Base-by-base conservation (phyloP, 169 alveolate species). In the Sarcocystis neurona region DNA sequence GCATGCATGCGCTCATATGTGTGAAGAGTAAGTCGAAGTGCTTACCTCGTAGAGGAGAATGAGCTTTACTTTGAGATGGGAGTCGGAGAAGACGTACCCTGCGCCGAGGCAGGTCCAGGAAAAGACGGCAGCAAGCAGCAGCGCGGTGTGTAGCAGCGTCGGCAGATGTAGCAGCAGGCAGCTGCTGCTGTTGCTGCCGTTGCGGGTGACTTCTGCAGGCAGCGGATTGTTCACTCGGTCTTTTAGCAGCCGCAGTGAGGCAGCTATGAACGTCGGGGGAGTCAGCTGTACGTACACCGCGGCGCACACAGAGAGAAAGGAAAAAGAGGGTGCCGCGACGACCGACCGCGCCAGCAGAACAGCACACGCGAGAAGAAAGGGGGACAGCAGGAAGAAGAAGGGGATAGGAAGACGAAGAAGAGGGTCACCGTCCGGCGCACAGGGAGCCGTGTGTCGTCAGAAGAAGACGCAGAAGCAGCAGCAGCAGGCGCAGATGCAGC, bases 211-310 rank as follows among this genome's bases (percentile, higher is more conserved):
- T 1, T 72, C 82, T 18, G 82, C 56, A 12, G 82, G 82, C 37
- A 72, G 18, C 23, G 82, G 82, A 18, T 72, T 72, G 82, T 72
- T 39, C 37, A 72, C 56, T 2, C 82, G 82, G 23, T 72, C 82
- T 27, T 72, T 72, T 3, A 72, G 10, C 47, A 72, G 10, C 6
- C 82, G 47, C 15, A 72, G 82, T 2, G 82, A 72, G 58, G 82
- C 47, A 48, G 50, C 82, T 18, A 72, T 15, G 34, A 72, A 72
- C 34, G 32, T 39, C 46, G 82, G 47, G 10, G 82, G 82, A 18
- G 82, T 72, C 56, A 72, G 82, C 82, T 72, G 47, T 2, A n/a
- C n/a, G n/a, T n/a, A n/a, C n/a, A n/a, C n/a, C n/a, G n/a, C n/a
- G n/a, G n/a, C n/a, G n/a, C 77, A 27, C 30, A 27, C 10, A 72